Evolutionary conservation across 148 eudicot species (phyloP), one percentile per base, ranked within the genome.

Genomic region (Rhododendron ferrugineum): DNA sequence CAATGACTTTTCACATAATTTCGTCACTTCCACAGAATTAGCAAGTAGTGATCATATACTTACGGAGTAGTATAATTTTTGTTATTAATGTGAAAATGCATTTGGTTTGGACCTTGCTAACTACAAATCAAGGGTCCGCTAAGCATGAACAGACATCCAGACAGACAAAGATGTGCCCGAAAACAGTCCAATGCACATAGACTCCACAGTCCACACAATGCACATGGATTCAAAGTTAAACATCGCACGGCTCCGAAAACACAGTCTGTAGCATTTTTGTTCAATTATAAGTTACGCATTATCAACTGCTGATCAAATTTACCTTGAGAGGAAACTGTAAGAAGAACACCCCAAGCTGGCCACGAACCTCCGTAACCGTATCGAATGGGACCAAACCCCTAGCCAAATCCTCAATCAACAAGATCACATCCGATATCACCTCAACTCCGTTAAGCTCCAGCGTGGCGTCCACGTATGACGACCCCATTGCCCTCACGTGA

Each of bases 381-480:
- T 92, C 93, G 78, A 95, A 90, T 78, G 82, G 86, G 84, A 95
- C 79, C 74, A 83, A 81, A 1, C 98, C 98, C 86, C 78, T 93
- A 32, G 89, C 89, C 87, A 93, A 77, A 70, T 95, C 98, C 37
- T 91, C 92, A 36, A 94, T 44, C 90, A 94, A 86, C 77, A 86
- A 75, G 20, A 92, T 70, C 81, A 88, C 91, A 37, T 93, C 94
- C 1, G 84, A 42, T 26, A 91, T 44, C 62, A 95, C 88, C 75
- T 91, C 88, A 10, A 89, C 89, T 20, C 92, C 90, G 72, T 88
- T 75, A 23, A 95, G 81, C 68, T 85, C 88, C 54, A 93, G 86
- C 85, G 56, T 88, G 14, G 96, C 93, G 26, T 95, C 89, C 85
- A 93, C 90, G 83, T 92, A 92, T 78, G 98, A 93, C 36, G 91